Evolutionary conservation across 2,329 filamentous ascomycete genomes (phyloP), one percentile per base, ranked within the genome.

Genomic region (Apiospora phragmitis): DNA sequence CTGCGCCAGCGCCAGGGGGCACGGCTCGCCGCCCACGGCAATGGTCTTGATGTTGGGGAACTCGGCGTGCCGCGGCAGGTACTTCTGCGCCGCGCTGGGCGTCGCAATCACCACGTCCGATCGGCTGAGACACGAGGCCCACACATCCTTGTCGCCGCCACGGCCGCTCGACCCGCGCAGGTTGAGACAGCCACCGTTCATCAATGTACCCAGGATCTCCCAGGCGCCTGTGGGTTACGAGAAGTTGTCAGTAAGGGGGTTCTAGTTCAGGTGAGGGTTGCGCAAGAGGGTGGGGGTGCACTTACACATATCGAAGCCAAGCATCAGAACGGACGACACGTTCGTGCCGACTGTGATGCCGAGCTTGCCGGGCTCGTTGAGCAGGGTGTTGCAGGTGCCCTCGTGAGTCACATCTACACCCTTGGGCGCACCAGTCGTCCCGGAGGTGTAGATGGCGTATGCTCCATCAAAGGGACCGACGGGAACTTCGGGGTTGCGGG

Each of bases 211-310:
- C 6, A 67, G 41, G 21, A 67, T 67, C 12, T 67, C 65, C 65
- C 65, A 67, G 26, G 65, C 65, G 65, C 65, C 65, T 65, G 88
- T 87, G 92, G 94, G 96, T 0, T 85, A 75, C 93, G 97, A 78
- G 97, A 95, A 16, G 97, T 95, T 76, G 97, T 94, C 77, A 97
- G 97, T 0, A 97, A 92, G 0, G 93, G 16, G 24, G 29, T 59
- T 59, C 51, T 55, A 47, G 43, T 21, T 21, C 55, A 65, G 29
- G 29, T 18, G n/a, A 65, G 29, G 18, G 26, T 41, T 16, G 12
- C 7, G 35, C 6, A 18, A 6, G 16, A 11, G 32, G 14, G 18
- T 62, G 24, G 38, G 38, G n/a, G 5, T 47, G 32, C 24, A 67
- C 65, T 18, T 67, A 67, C 65, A 67, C 65, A 67, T 67, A 32